phyloP scores from a whole-genome alignment of 352 stramenopile species.

The Phytophthora aleatoria region DNA sequence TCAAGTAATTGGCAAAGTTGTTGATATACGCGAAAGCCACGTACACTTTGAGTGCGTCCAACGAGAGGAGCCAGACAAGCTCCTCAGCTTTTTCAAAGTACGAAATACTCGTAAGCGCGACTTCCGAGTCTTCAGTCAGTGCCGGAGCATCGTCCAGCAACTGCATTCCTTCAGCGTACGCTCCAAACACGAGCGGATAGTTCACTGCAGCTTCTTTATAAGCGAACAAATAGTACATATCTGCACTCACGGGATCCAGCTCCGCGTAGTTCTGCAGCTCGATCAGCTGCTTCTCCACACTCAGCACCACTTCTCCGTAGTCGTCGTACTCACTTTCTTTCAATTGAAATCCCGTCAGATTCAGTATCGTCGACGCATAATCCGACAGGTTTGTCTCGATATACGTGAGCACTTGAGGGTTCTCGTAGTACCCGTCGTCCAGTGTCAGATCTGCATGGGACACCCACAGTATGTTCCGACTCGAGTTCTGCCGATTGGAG shows the following conservation, averaged over 20 bases:
- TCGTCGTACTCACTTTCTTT: slow-evolving; percentile 27
- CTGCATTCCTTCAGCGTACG: slow-evolving; percentile 48
- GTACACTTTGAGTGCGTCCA: slow-evolving; percentile 56
- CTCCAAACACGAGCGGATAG: slow-evolving; percentile 61
- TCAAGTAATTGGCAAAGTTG: slow-evolving; percentile 40
- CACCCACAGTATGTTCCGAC: slow-evolving; percentile 78
- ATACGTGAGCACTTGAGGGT: slow-evolving; percentile 42
- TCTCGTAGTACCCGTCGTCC: slow-evolving; percentile 90
- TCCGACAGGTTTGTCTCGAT: slow-evolving; percentile 39
- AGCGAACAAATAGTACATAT: slow-evolving; percentile 76
- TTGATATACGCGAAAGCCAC: slow-evolving; percentile 51
- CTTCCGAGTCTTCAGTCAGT: slow-evolving; percentile 40
- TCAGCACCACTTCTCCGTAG: slow-evolving; percentile 31
- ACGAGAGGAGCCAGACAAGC: slow-evolving; percentile 31
- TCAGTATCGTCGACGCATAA: slow-evolving; percentile 50
- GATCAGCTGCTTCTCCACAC: slow-evolving; percentile 35
- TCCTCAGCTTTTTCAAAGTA: slow-evolving; percentile 60
- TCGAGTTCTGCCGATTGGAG: slow-evolving; percentile 55
- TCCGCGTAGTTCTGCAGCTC: slow-evolving; percentile 35
- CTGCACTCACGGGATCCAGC: slow-evolving; percentile 23
- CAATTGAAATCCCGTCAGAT: slow-evolving; percentile 35
- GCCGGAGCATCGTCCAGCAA: slow-evolving; percentile 42
- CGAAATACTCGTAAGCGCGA: slow-evolving; percentile 50
- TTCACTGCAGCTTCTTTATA: slow-evolving; percentile 54
- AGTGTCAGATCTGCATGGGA: slow-evolving; percentile 76